phyloP scores from a whole-genome alignment of 495 filamentous ascomycete genomes.

The Aspergillus egyptiacus region DNA sequence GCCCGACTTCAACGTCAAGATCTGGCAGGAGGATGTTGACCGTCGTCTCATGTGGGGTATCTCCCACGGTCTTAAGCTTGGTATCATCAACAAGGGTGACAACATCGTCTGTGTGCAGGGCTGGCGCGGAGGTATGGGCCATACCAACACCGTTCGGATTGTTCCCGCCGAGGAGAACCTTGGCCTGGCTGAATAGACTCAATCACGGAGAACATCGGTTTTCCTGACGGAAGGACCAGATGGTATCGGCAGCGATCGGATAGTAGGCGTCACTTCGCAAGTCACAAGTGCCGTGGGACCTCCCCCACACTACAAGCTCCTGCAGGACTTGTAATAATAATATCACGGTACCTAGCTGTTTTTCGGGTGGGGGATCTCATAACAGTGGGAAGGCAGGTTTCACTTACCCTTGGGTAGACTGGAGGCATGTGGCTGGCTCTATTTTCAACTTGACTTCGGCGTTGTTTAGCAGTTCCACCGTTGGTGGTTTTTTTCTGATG shows the following conservation, averaged over 20 bases:
- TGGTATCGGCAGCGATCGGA: conserved; percentile 20
- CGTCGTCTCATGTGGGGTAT: conserved; percentile 94
- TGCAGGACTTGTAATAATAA: conserved; percentile 11
- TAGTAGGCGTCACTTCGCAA: conserved; percentile 12
- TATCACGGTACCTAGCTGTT: neutral
- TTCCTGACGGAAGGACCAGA: conserved; percentile 12
- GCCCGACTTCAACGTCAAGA: conserved; percentile 83
- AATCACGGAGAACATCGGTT: conserved; percentile 3
- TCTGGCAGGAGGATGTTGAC: conserved; percentile 98
- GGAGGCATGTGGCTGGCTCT: conserved; percentile 8
- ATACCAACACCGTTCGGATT: conserved; percentile 89
- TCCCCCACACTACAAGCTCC: conserved; percentile 12
- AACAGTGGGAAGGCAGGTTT: neutral
- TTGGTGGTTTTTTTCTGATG: conserved; percentile 5
- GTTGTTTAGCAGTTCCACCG: conserved; percentile 15
- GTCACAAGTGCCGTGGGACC: conserved; percentile 7
- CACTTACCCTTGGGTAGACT: conserved; percentile 6
- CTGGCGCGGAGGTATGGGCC: conserved; percentile 94
- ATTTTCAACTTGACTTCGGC: conserved; percentile 10
- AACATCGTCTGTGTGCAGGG: conserved; percentile 93
- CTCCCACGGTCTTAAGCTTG: conserved; percentile 71
- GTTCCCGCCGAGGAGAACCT: conserved; percentile 63
- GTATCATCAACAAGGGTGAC: conserved; percentile 75
- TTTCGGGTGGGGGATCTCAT: conserved; percentile 6
- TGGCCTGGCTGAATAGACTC: conserved; percentile 40